Evolutionary conservation across 768 basidiomycete species (phyloP), one percentile per base, ranked within the genome.

Genomic region (Mycena galericulata): DNA sequence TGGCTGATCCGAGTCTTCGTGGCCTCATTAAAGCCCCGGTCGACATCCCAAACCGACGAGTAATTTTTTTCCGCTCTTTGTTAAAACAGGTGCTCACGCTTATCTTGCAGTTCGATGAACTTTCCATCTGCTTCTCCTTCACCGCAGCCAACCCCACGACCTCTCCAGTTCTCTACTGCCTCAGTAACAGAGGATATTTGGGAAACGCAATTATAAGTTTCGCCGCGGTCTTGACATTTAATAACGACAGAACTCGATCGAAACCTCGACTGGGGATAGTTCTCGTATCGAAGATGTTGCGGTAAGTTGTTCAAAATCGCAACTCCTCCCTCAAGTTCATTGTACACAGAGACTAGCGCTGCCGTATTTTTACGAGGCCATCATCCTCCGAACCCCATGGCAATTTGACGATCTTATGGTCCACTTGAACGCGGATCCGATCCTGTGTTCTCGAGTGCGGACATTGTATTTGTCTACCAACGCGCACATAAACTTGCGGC

Each of bases 201-300:
- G 66, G 66, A 22, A 61, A 15, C 63, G 46, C 8, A n/a, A 62
- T 70, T 17, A n/a, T 70, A 32, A 30, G 15, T 18, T 57, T 55
- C 15, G 58, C 59, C 11, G 36, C 60, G 38, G 30, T 43, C 18
- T 26, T 46, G 34, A 45, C 60, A 45, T 1, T 54, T 14, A 22
- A 59, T 4, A n/a, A 8, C 4, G 24, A n/a, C 12, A 30, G 36
- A 7, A 29, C 34, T 29, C 18, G 22, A 15, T 4, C 45, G n/a
- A 17, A 56, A 34, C 9, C 57, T 0, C 62, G 43, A 18, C 51
- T 55, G 14, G 51, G 59, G 9, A 14, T 67, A 12, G 38, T 55
- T 20, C 45, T 61, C 24, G 69, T 66, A 2, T 70, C 63, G 14
- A 65, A 70, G 36, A 50, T 36, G 54, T 70, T 53, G 59, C 64